Evolutionary conservation across 225 moss, liverwort and hornwort species (phyloP).

Genomic region (Bryum argenteum): DNA sequence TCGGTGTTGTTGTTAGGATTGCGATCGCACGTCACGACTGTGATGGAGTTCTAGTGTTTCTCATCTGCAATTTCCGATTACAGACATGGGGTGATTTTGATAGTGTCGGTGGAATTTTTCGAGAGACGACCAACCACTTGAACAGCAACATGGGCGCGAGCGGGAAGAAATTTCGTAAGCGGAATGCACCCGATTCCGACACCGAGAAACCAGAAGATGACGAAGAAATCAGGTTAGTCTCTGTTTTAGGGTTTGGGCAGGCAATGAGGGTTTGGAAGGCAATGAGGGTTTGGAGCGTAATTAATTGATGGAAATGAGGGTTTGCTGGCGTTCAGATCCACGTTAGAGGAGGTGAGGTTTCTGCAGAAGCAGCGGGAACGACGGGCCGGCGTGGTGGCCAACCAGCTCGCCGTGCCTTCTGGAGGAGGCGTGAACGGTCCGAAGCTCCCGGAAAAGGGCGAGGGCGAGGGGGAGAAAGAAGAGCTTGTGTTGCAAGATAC

Average conservation of each 20-base stretch:
- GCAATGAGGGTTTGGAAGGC: background rate
- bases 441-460: slow-evolving; percentile 79
- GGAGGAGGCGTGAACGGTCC: slow-evolving; percentile 47
- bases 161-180: slow-evolving; percentile 76
- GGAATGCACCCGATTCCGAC: slow-evolving; percentile 55
- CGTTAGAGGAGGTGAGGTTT: slow-evolving; percentile 89
- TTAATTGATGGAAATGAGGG: background rate
- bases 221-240: slow-evolving; percentile 67
- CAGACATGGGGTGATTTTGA: background rate
- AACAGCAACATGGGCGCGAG: slow-evolving; percentile 53
- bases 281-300: background rate
- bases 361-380: slow-evolving; percentile 82
- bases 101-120: slow-evolving; percentile 9
- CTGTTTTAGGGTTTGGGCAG: slow-evolving; percentile 12
- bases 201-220: slow-evolving; percentile 58
- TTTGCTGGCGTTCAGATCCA: slow-evolving; percentile 54
- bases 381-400: slow-evolving; percentile 67
- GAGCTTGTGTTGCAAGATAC: slow-evolving; percentile 97
- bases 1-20: slow-evolving; percentile 1
- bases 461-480: slow-evolving; percentile 94
- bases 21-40: background rate
- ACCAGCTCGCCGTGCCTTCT: slow-evolving; percentile 51
- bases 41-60: slow-evolving; percentile 24
- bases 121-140: slow-evolving; percentile 13
- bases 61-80: background rate